These are phyloP conservation scores for Yamadazyma tumulicola DNA, from an alignment of 805 yeast genomes.

Conservation along the genomic window DNA sequence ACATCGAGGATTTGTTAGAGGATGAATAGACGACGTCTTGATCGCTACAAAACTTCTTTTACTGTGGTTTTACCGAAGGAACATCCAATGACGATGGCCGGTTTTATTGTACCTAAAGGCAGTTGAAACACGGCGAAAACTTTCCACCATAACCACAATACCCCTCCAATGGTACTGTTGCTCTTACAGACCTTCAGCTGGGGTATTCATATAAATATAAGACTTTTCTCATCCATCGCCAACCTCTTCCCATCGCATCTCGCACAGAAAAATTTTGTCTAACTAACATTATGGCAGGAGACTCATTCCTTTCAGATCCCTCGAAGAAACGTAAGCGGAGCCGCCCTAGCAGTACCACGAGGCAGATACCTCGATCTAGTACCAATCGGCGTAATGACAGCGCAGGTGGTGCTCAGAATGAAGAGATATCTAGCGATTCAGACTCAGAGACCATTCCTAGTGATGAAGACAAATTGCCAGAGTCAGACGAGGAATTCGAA, in stretches of 20 bases:
- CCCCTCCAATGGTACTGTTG: no score
- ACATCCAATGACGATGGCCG: no score
- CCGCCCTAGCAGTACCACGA: conserved; percentile 19
- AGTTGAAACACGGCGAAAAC: no score
- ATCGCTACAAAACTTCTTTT: no score
- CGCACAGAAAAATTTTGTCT: conserved; percentile 9
- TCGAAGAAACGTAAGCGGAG: conserved; percentile 46
- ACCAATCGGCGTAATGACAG: conserved; percentile 6
- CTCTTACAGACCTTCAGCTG: no score
- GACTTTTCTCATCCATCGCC: not conserved
- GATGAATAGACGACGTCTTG: no score
- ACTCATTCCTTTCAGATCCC: conserved; percentile 63
- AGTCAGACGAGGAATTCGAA: conserved; percentile 69
- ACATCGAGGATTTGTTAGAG: conserved; percentile 65
- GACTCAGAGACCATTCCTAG: conserved; percentile 44
- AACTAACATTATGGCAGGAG: conserved; percentile 44
- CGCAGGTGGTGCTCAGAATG: conserved; percentile 36
- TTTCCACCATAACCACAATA: no score
- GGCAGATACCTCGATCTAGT: conserved; percentile 8
- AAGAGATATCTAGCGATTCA: conserved; percentile 52
- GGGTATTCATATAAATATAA: no score
- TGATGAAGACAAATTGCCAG: conserved; percentile 40
- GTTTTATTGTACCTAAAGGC: no score
- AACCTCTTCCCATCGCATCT: conserved; percentile 9
- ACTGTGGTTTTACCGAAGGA: no score